Evolutionary conservation across 2,329 filamentous ascomycete species (phyloP), one percentile per base, ranked within the genome.

Genomic region (Paecilomyces dactylethromorphus): DNA sequence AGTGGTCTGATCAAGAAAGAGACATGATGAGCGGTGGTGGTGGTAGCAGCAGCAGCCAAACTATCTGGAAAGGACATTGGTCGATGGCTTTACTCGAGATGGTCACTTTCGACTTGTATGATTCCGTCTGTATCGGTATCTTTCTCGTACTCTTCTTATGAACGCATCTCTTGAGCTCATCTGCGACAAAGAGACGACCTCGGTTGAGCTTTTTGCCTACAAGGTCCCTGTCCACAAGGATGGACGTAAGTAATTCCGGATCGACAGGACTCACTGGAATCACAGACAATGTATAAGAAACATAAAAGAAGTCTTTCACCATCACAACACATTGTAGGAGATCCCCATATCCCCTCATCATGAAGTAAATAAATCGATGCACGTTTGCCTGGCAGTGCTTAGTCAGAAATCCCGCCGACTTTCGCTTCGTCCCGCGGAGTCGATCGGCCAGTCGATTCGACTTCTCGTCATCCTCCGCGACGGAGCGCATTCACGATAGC

Each of bases 1-100:
- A 79, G 77, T 58, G 74, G 76, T 18, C 67, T 82, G 53, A 81
- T 82, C 59, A 78, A 74, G 66, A 73, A 74, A 60, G 54, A 51
- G 22, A 56, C 53, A 26, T 59, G 55, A 53, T 49, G 11, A 29
- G n/a, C n/a, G n/a, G n/a, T n/a, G n/a, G n/a, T n/a, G n/a, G n/a
- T 39, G 24, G 35, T 45, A 6, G 15, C 6, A 7, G 39, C n/a
- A 18, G 18, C 10, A 45, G 5, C 18, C n/a, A 45, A 45, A 18
- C 39, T 18, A 3, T 18, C 18, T 45, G 4, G 39, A n/a, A n/a
- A 6, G 39, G 39, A 18, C 21, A 15, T 18, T 7, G 39, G 18
- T 33, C n/a, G 18, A 26, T 26, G 45, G 52, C 11, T 58, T 29
- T 54, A 55, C 56, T 31, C 8, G 24, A 53, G 15, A 15, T 21